phyloP scores from a whole-genome alignment of 106 monocot species.

The Dactylorhiza incarnata region DNA sequence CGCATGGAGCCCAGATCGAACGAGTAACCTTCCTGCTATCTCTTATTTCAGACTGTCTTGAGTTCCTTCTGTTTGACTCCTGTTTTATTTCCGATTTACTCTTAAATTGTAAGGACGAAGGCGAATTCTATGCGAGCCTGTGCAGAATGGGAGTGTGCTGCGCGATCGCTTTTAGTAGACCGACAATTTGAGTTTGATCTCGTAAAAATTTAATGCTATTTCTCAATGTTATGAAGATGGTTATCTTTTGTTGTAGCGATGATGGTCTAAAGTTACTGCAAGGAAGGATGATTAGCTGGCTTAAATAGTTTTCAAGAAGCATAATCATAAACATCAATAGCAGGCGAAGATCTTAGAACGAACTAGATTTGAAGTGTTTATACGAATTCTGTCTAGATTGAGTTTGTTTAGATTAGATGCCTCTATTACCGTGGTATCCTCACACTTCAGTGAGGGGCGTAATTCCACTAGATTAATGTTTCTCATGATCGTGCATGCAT shows the following conservation, averaged over 20 bases:
- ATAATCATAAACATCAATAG: neutral
- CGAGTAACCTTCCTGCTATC: slow-evolving; percentile 23
- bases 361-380: neutral
- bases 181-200: neutral
- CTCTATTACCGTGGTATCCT: neutral
- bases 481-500: neutral
- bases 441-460: neutral
- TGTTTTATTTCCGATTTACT: neutral
- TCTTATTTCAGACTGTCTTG: neutral
- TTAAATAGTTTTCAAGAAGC: neutral
- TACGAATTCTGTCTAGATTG: neutral
- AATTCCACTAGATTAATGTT: neutral
- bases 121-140: neutral
- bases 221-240: neutral
- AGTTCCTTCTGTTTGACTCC: neutral
- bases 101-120: neutral
- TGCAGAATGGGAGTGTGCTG: neutral
- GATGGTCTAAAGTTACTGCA: neutral
- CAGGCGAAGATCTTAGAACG: neutral
- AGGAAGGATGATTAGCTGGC: neutral
- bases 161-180: neutral
- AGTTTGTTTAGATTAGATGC: neutral
- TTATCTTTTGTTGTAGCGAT: neutral
- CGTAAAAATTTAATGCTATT: neutral
- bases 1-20: slow-evolving; percentile 65